A percentile compares a stretch with the other conserved stretches of the same genome.
Evolutionary conservation across 2,329 filamentous ascomycete species (phyloP).

Genomic region (Pseudonectria foliicola): DNA sequence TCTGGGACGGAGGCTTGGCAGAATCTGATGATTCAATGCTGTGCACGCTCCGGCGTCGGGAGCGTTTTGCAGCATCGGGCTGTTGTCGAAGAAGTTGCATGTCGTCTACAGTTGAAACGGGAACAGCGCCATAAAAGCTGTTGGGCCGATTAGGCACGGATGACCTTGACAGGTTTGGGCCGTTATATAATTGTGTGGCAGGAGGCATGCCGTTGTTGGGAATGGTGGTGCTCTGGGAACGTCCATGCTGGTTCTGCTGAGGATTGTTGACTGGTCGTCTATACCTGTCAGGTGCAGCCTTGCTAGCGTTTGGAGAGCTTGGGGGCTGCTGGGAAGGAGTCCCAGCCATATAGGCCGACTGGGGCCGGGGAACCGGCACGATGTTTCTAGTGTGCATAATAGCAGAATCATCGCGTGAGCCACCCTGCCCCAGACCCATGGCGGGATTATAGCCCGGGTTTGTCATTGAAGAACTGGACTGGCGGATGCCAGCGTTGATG

Average conservation of each 20-base stretch:
- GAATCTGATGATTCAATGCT: conserved; percentile 39
- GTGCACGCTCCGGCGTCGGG: conserved; percentile 77
- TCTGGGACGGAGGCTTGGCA: conserved; percentile 10
- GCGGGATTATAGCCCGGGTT: conserved; percentile 33
- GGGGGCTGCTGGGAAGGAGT: conserved; percentile 43
- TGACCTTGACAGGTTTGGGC: conserved; percentile 22
- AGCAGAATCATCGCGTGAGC: conserved; percentile 47
- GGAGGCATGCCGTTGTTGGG: conserved; percentile 20
- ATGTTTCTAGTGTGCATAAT: conserved; percentile 37
- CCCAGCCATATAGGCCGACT: conserved; percentile 34
- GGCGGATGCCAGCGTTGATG: conserved; percentile 23
- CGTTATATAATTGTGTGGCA: conserved; percentile 24
- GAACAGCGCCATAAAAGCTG: conserved; percentile 40
- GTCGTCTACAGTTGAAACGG: conserved; percentile 58
- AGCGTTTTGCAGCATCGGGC: conserved; percentile 66
- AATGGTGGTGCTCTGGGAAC: conserved; percentile 30
- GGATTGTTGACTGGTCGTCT: conserved; percentile 44
- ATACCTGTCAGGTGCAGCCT: conserved; percentile 67
- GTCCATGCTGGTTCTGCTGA: conserved; percentile 27
- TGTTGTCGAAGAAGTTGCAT: conserved; percentile 52
- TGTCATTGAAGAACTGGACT: conserved; percentile 33
- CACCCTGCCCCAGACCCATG: conserved; percentile 29
- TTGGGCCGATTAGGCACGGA: conserved; percentile 41
- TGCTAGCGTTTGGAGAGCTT: conserved; percentile 30
- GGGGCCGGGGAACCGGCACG: conserved; percentile 33